A percentile compares a stretch with the other conserved stretches of the same genome.
Evolutionary conservation across 1,284 basidiomycete species (phyloP).

Genomic region (Tremellales sp.): DNA sequence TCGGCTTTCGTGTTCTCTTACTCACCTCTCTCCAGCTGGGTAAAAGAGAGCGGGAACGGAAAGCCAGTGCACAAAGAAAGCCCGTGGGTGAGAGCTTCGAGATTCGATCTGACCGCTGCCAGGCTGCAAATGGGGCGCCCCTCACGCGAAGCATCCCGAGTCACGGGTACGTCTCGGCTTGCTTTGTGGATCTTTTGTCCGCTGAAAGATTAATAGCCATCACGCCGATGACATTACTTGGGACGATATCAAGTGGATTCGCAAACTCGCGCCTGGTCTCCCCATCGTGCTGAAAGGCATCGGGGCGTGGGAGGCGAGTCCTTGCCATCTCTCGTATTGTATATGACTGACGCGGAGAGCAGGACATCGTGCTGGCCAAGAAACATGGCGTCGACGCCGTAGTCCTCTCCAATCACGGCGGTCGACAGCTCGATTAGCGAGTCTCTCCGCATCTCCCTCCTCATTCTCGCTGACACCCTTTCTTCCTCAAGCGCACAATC

Average conservation of each 20-base stretch:
- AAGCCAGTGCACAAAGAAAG: conserved; percentile 28
- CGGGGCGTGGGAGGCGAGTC: conserved; percentile 45
- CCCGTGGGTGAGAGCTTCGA: conserved; percentile 27
- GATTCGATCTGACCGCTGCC: background rate
- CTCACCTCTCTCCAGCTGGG: no score
- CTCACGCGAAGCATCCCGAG: conserved; percentile 1
- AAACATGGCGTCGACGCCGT: conserved; percentile 49
- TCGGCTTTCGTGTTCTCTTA: no score
- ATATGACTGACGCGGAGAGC: background rate
- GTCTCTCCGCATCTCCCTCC: background rate
- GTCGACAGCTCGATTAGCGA: conserved; percentile 33
- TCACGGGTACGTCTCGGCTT: background rate
- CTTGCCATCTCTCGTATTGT: background rate
- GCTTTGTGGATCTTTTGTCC: background rate
- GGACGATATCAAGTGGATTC: conserved; percentile 52
- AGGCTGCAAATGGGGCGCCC: conserved; percentile 5
- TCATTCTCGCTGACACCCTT: background rate
- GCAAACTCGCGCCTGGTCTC: conserved; percentile 43
- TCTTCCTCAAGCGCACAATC: conserved; percentile 51
- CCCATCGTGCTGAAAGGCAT: conserved; percentile 52
- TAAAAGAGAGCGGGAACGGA: conserved; percentile 44
- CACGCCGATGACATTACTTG: conserved; percentile 39
- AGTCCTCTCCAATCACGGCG: conserved; percentile 51
- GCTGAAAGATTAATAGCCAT: conserved; percentile 19
- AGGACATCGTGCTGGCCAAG: conserved; percentile 48